Evolutionary conservation across 306 rosid species (phyloP).

Genomic region (Medicago ruthenica): DNA sequence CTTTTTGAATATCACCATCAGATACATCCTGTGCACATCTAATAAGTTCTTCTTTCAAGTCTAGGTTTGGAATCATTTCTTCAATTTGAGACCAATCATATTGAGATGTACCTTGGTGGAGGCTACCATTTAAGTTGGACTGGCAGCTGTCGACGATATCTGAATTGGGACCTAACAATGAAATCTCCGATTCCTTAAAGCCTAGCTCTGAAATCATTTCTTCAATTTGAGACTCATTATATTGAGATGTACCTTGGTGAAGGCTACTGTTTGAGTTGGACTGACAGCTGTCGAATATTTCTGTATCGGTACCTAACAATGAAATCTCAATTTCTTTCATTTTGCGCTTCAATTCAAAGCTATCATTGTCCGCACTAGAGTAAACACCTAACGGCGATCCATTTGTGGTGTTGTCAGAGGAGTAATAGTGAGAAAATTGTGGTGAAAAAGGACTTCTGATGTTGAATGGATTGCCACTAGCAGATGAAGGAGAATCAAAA

Average conservation of each 20-base stretch:
- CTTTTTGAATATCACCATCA: slow-evolving; percentile 49
- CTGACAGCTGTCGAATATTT: slow-evolving; percentile 59
- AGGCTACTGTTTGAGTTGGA: slow-evolving; percentile 48
- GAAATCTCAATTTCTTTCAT: slow-evolving; percentile 66
- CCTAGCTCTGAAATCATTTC: slow-evolving; percentile 59
- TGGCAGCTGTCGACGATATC: slow-evolving; percentile 61
- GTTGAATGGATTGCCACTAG: slow-evolving; percentile 59
- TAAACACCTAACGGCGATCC: slow-evolving; percentile 78
- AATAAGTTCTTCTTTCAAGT: slow-evolving; percentile 60
- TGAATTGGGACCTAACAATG: slow-evolving; percentile 74
- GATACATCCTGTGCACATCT: slow-evolving; percentile 67
- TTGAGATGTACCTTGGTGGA: slow-evolving; percentile 33
- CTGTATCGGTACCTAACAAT: slow-evolving; percentile 73
- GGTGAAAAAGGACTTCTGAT: slow-evolving; percentile 71
- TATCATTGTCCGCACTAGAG: slow-evolving; percentile 60
- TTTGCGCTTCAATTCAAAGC: slow-evolving; percentile 56
- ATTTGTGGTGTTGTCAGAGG: slow-evolving; percentile 54
- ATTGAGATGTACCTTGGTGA: slow-evolving; percentile 36
- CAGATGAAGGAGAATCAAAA: slow-evolving; percentile 78
- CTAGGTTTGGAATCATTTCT: slow-evolving; percentile 57
- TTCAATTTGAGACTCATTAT: slow-evolving; percentile 49
- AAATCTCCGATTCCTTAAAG: slow-evolving; percentile 66
- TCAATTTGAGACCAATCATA: slow-evolving; percentile 51
- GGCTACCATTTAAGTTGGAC: slow-evolving; percentile 49
- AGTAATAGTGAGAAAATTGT: slow-evolving; percentile 71